phyloP scores from a whole-genome alignment of 257 asterid species.

The Penstemon barbatus region DNA sequence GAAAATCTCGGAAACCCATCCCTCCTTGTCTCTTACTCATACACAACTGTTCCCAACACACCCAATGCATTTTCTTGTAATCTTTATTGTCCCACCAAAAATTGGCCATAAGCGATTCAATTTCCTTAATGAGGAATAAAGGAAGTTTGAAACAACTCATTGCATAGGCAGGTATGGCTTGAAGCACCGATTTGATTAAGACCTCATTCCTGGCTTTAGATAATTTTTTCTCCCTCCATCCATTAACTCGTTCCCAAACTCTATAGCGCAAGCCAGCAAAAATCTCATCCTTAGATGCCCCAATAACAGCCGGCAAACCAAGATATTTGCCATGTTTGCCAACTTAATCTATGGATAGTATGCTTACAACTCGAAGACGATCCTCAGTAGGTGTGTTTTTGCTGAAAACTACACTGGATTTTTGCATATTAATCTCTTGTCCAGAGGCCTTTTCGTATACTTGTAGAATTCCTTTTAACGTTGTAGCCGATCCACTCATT shows the following conservation, averaged over 20 bases:
- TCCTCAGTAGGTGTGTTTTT: not conserved
- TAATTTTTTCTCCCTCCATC: too few species aligned
- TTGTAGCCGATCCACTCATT: not conserved
- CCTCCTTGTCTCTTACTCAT: too few species aligned
- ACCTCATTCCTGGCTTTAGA: too few species aligned
- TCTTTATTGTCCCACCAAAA: too few species aligned
- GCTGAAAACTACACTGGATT: not conserved
- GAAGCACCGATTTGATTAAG: too few species aligned
- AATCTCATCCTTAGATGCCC: not conserved
- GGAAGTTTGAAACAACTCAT: too few species aligned
- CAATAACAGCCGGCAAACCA: not conserved
- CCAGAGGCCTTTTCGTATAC: not conserved
- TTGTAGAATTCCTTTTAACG: not conserved
- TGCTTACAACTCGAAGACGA: not conserved
- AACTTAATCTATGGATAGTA: not conserved
- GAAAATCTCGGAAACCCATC: too few species aligned
- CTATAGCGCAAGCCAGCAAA: not conserved
- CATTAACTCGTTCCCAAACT: not conserved
- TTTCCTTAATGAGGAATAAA: too few species aligned
- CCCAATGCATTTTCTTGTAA: too few species aligned
- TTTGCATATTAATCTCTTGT: not conserved
- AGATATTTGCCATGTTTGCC: not conserved
- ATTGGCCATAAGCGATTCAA: too few species aligned
- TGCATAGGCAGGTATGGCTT: too few species aligned
- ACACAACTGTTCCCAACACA: too few species aligned